Evolutionary conservation across 352 stramenopile species (phyloP).

Genomic region (Globisporangium viniferum): DNA sequence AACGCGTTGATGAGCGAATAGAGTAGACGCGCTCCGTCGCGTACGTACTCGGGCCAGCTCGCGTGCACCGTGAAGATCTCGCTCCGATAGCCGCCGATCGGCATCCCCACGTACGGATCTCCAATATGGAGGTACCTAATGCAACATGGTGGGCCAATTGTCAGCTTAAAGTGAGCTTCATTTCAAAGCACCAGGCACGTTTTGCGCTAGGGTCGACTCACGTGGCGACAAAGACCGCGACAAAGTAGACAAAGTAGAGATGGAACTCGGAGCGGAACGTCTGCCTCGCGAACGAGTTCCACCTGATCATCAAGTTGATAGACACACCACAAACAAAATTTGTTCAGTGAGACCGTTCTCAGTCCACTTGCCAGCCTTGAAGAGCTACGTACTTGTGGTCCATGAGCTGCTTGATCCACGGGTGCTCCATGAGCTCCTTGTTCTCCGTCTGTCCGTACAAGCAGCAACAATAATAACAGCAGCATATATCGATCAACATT

Average conservation of each 20-base stretch:
- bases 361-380: not conserved
- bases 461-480: not conserved
- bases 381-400: slow-evolving; percentile 61
- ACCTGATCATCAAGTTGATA: slow-evolving; percentile 25
- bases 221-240: slow-evolving; percentile 71
- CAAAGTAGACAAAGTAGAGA: slow-evolving; percentile 76
- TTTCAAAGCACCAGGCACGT: too few species aligned
- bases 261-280: slow-evolving; percentile 75
- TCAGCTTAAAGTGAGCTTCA: too few species aligned
- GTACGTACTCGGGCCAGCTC: slow-evolving; percentile 49
- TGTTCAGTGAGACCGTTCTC: too few species aligned
- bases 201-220: slow-evolving; percentile 16
- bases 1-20: slow-evolving; percentile 67
- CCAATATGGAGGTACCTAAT: slow-evolving; percentile 71
- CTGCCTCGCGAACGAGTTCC: slow-evolving; percentile 68
- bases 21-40: slow-evolving; percentile 45
- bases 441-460: slow-evolving; percentile 50
- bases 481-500: not conserved
- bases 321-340: not conserved
- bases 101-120: slow-evolving; percentile 68
- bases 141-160: not conserved
- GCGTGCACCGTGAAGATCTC: slow-evolving; percentile 44
- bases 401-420: slow-evolving; percentile 71
- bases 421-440: slow-evolving; percentile 76
- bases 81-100: slow-evolving; percentile 62